Base-by-base conservation (phyloP, 2,329 filamentous ascomycete genomes). In the Clonostachys rosea region DNA sequence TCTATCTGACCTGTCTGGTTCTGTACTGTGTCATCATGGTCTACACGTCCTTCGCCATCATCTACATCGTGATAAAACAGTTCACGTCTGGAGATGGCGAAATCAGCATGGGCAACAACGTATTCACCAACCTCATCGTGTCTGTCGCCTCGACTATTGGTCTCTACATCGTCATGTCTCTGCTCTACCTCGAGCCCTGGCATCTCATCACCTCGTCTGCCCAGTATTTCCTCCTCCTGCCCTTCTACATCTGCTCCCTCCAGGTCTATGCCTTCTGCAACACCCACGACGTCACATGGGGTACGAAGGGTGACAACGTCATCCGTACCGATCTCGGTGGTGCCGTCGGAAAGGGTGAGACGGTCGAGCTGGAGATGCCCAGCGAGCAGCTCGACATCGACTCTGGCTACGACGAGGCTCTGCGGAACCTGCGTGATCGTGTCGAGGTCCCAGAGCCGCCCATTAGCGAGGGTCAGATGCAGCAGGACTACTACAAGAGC, bases 231-330 rank as follows among this genome's bases (percentile, higher is more conserved):
- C 79, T 91, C 42, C 83, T 99, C 24, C 76, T 99, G 35, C 94
- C 94, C 0, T 86, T 79, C 37, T 99, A 97, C 73, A 95, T 99
- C 68, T 97, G 94, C 73, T 97, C 90, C 0, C 78, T 99, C 3
- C 94, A 99, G 67, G 91, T 97, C 17, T 99, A 99, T 69, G 94
- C 94, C 40, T 99, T 99, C 69, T 97, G 94, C 75, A 99, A 99
- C 72, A 95, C 92, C 0, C 94, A 99, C 79, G 94, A 99, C 64
- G 91, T 99, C 17, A 95, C 91, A 0, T 99, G 94, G 94, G 94
- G 94, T 41, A 99, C 94, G 42, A 99, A 99, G 71, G 94, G 94
- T 48, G 94, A 99, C 76, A 99, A 99, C 66, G 84, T 95, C 35
- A 86, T 94, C 59, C 86, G 89, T 66, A 96, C 88, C 8, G 95